Base-by-base conservation (phyloP, 352 stramenopile species). In the Phytopythium mirpurense region DNA sequence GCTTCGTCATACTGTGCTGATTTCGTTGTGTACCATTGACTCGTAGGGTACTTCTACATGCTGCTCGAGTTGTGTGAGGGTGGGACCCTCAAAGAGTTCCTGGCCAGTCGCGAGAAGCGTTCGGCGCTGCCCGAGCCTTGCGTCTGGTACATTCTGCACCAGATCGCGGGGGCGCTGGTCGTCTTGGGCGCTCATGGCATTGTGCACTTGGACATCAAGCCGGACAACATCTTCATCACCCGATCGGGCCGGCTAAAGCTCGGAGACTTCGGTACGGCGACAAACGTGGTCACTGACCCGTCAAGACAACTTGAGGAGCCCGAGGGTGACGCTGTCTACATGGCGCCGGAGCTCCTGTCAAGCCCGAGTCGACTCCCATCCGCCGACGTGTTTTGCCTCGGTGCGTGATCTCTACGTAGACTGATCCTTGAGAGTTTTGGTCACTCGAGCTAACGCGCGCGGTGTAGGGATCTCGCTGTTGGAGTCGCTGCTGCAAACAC, bases 141-240 rank as follows among this genome's bases (percentile, higher is more conserved):
- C 18, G 24, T 95, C 24, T 96, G 86, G 87, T 66, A 60, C 23
- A 83, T 96, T 18, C 43, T 94, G n/a, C 59, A 70, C 35, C 75
- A 96, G 36, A 57, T 94, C 47, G 66, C 74, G 24, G 62, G 65
- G 23, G 95, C 88, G 24, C 68, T 98, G 7, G 74, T 78, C 35
- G 83, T 96, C 19, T 83, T 98, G 8, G 91, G 98, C 67, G 78
- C 75, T 1, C 74, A 95, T 47, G 62, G 74, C 0, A 81, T 98
- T 31, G 88, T 98, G 19, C 96, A 99, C 59, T 74, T 98, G 43
- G 96, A 99, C 60, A 91, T 99, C 58, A 99, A 99, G 62, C 93
- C 95, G 14, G 91, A 94, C n/a, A 99, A 99, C 60, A 88, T 98
- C 48, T 97, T 98, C 60, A 83, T 96, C 27, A 74, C 75, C 2